Evolutionary conservation across 1,284 basidiomycete genomes (phyloP).

Genomic region (Megacollybia platyphylla): DNA sequence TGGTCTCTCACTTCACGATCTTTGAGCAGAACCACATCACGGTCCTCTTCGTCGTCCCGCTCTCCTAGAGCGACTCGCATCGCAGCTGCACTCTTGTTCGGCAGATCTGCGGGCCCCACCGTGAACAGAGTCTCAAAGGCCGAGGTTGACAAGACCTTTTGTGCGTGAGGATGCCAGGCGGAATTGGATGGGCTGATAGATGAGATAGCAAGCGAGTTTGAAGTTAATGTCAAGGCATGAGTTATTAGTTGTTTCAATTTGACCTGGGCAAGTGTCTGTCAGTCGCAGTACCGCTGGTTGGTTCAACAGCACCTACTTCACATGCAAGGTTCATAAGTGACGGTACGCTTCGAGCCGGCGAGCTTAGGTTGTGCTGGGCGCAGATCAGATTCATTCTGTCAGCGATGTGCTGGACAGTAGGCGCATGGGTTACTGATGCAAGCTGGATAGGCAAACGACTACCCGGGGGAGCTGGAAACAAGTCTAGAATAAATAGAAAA

Average conservation of each 20-base stretch:
- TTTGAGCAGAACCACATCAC: slow-evolving; percentile 40
- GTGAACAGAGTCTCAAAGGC: slow-evolving; percentile 70
- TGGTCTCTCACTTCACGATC: slow-evolving; percentile 55
- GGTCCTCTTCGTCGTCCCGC: slow-evolving; percentile 34
- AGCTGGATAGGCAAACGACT: slow-evolving; percentile 58
- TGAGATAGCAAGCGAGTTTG: slow-evolving; percentile 60
- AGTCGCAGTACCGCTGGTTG: background rate
- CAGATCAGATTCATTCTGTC: slow-evolving; percentile 72
- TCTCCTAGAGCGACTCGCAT: slow-evolving; percentile 54
- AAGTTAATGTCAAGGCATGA: slow-evolving; percentile 63
- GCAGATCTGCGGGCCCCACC: slow-evolving; percentile 61
- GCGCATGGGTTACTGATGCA: slow-evolving; percentile 52
- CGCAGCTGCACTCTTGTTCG: slow-evolving; percentile 63
- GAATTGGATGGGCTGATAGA: slow-evolving; percentile 58
- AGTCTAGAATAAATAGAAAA: background rate
- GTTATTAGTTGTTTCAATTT: slow-evolving; percentile 74
- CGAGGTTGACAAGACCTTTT: slow-evolving; percentile 43
- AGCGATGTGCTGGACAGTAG: slow-evolving; percentile 64
- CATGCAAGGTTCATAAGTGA: slow-evolving; percentile 64
- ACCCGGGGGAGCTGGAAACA: slow-evolving; percentile 47
- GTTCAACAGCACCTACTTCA: slow-evolving; percentile 33
- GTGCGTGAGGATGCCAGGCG: slow-evolving; percentile 23
- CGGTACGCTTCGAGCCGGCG: slow-evolving; percentile 49
- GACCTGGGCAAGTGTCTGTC: slow-evolving; percentile 28
- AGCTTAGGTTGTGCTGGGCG: slow-evolving; percentile 56